These are phyloP conservation scores for Pisolithus albus DNA, from an alignment of 768 basidiomycete genomes.

Conservation along the genomic window DNA sequence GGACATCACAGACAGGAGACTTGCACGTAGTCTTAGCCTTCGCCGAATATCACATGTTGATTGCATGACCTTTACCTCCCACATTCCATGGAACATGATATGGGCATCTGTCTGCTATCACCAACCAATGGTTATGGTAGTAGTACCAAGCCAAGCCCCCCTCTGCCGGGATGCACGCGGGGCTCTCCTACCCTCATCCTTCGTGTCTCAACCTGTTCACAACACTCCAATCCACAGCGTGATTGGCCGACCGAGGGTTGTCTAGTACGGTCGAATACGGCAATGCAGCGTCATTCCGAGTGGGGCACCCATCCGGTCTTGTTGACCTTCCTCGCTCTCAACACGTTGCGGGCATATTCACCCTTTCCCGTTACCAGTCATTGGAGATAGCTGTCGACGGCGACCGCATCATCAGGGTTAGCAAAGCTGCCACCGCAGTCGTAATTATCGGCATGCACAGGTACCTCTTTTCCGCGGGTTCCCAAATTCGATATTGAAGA, in stretches of 20 bases:
- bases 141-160: too few relatives aligned
- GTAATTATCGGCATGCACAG: slow-evolving; percentile 76
- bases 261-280: slow-evolving; percentile 46
- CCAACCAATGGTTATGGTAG: too few relatives aligned
- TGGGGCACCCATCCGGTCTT: slow-evolving; percentile 40
- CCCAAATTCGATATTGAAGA: not conserved
- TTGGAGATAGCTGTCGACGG: slow-evolving; percentile 47
- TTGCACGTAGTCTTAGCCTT: slow-evolving; percentile 3
- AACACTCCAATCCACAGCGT: slow-evolving; percentile 9
- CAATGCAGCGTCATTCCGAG: slow-evolving; percentile 52
- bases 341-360: slow-evolving; percentile 22
- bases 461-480: slow-evolving; percentile 29
- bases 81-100: too few relatives aligned
- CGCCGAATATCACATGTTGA: not conserved
- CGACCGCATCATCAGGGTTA: slow-evolving; percentile 36
- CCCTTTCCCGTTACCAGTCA: not conserved
- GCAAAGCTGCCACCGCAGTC: slow-evolving; percentile 41
- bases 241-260: slow-evolving; percentile 33
- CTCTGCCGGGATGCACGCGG: too few relatives aligned
- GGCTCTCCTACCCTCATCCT: not conserved
- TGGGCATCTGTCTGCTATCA: too few relatives aligned
- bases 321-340: slow-evolving; percentile 50
- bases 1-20: slow-evolving; percentile 3
- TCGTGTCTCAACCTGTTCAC: slow-evolving; percentile 14
- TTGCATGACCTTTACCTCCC: not conserved